Percentiles rank a stretch among this genome's conserved stretches.
Evolutionary conservation across 495 filamentous ascomycete genomes (phyloP).

Genomic region (Margaritispora aquatica): DNA sequence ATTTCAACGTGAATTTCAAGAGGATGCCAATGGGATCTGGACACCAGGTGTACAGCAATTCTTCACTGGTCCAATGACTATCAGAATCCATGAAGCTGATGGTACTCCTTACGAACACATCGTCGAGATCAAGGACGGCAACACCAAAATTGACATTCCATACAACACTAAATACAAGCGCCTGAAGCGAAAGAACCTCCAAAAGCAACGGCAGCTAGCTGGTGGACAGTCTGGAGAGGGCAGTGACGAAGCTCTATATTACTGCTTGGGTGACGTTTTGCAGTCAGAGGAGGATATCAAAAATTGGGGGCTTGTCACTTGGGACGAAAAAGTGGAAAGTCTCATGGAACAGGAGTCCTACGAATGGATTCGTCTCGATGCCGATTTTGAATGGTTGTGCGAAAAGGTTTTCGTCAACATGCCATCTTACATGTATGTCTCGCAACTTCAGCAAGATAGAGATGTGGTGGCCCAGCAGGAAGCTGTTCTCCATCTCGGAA

Average conservation of each 20-base stretch:
- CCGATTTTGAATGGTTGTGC: conserved; percentile 97
- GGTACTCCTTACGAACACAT: conserved; percentile 98
- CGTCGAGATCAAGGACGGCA: conserved; percentile 83
- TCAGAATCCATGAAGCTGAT: conserved; percentile 97
- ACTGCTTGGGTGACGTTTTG: conserved; percentile 88
- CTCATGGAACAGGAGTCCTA: conserved; percentile 94
- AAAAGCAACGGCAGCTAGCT: conserved; percentile 66
- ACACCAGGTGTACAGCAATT: conserved; percentile 63
- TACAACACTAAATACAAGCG: conserved; percentile 99
- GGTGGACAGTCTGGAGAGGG: conserved; percentile 51
- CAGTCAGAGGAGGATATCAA: conserved; percentile 72
- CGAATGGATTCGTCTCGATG: conserved; percentile 97
- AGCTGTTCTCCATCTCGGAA: conserved; percentile 40
- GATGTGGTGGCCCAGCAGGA: conserved; percentile 95
- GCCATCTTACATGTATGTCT: conserved; percentile 94
- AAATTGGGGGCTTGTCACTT: conserved; percentile 82
- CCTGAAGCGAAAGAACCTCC: conserved; percentile 82
- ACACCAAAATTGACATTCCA: conserved; percentile 82
- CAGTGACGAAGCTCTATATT: conserved; percentile 80
- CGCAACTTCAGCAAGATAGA: conserved; percentile 93
- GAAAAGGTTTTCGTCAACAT: conserved; percentile 64
- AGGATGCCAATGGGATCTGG: conserved; percentile 64
- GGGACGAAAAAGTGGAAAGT: conserved; percentile 78
- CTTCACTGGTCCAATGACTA: conserved; percentile 94
- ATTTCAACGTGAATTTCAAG: conserved; percentile 78